Evolutionary conservation across 2,329 filamentous ascomycete species (phyloP), one percentile per base, ranked within the genome.

Genomic region (Botrytis paeoniae): DNA sequence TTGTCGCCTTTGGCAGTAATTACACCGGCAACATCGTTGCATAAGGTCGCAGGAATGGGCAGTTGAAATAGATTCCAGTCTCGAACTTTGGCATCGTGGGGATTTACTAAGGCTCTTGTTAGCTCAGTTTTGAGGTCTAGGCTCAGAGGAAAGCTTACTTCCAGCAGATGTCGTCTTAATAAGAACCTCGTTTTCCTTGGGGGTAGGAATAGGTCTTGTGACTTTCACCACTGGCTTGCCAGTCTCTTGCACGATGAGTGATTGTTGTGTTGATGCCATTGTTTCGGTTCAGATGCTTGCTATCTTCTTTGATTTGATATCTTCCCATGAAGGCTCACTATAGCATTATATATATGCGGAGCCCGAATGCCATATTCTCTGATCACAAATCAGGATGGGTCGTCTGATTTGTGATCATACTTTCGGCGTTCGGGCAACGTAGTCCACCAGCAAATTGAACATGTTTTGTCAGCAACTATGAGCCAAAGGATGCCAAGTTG

Each of bases 111-210:
- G 4, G 0, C 10, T 35, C 6, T 64, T 45, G 9, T 63, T 45
- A 64, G 41, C 41, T 3, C 4, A 22, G 5, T 16, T 6, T 29
- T 14, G 12, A 0, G 4, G 14, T 7, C 1, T 45, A 6, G 1
- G 1, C 32, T 51, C 29, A 29, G 48, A 12, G n/a, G 22, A n/a
- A 25, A 32, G 29, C 71, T 62, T 51, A 72, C 71, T 61, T 20
- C 80, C 82, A 39, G 78, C 80, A 22, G 82, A 78, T 3, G 78
- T 80, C 39, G 85, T 78, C 63, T 81, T 82, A 69, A 85, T 51
- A 6, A 81, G 81, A 20, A 85, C 76, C 74, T 84, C 77, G 64
- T 78, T 75, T 37, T 75, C 71, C 25, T 76, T 78, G 9, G 82
- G 81, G 35, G 79, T 73, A 9, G 80, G 81, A 54, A 82, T 75